Evolutionary conservation across 768 basidiomycete species (phyloP).

Genomic region (Mycena vitilis): DNA sequence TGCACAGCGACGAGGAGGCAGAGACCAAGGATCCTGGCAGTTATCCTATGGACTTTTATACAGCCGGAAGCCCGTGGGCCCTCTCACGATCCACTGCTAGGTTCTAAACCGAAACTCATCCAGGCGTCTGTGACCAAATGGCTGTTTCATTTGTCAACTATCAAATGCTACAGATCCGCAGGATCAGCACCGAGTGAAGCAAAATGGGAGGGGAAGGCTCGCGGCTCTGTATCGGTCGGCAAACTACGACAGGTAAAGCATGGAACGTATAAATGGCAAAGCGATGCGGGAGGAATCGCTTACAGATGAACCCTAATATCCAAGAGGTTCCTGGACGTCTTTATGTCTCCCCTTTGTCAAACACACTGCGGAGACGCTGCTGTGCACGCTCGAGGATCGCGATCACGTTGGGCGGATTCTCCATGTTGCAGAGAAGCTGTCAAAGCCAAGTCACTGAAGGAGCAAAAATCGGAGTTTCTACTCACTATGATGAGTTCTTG

Average conservation of each 20-base stretch:
- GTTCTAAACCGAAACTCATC: slow-evolving; percentile 46
- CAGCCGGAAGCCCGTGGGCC: slow-evolving; percentile 83
- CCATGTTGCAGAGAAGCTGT: neutral
- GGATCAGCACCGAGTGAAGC: neutral
- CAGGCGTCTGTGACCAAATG: neutral
- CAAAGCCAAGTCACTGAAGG: neutral
- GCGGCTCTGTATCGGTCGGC: neutral
- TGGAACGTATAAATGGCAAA: neutral
- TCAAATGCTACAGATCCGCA: too few species aligned
- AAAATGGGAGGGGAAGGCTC: neutral
- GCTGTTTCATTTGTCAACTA: neutral
- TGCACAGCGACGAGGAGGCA: slow-evolving; percentile 44
- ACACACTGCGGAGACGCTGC: neutral
- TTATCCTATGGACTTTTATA: slow-evolving; percentile 99
- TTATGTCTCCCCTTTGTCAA: neutral
- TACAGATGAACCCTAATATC: neutral
- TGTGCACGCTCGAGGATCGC: neutral
- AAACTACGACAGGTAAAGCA: neutral
- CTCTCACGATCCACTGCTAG: slow-evolving; percentile 67
- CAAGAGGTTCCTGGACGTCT: neutral
- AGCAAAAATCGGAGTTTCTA: neutral
- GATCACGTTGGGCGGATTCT: too few species aligned
- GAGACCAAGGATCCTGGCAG: slow-evolving; percentile 52
- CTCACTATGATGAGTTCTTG: too few species aligned
- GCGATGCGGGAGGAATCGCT: neutral